Percentiles rank a stretch among this genome's conserved stretches.
Evolutionary conservation across 352 stramenopile species (phyloP).

Genomic region (Phytophthora idaei): DNA sequence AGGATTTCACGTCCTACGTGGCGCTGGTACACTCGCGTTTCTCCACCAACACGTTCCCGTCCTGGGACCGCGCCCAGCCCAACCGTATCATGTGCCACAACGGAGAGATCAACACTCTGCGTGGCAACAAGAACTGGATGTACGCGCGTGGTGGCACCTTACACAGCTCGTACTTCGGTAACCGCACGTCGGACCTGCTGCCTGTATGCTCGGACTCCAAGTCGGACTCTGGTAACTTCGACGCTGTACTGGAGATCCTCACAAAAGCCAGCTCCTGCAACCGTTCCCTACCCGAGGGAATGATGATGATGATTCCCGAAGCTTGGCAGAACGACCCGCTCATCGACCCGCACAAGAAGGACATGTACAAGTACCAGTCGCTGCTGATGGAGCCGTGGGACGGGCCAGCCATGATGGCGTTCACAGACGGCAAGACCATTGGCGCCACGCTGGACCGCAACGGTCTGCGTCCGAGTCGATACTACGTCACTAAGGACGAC

Average conservation of each 20-base stretch:
- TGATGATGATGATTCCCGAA: constrained; percentile 99
- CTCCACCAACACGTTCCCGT: constrained; percentile 98
- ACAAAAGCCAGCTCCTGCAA: constrained; percentile 91
- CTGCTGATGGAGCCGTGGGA: constrained; percentile 98
- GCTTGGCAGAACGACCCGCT: constrained; percentile 96
- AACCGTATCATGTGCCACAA: constrained; percentile 99
- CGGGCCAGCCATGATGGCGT: constrained; percentile 97
- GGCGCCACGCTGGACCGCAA: constrained; percentile 97
- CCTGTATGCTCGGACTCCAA: constrained; percentile 95
- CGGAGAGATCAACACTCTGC: constrained; percentile 98
- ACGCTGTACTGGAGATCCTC: constrained; percentile 94
- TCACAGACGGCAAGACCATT: constrained; percentile 96
- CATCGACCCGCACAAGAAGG: constrained; percentile 92
- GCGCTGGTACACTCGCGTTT: constrained; percentile 97
- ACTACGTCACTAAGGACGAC: constrained; percentile 97
- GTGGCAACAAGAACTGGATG: constrained; percentile 99
- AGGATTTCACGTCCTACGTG: constrained; percentile 93
- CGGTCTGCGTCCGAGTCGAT: constrained; percentile 94
- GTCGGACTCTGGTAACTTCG: constrained; percentile 97
- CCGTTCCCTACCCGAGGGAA: constrained; percentile 92
- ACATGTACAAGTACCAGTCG: constrained; percentile 98
- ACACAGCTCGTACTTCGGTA: constrained; percentile 91
- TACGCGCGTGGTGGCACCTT: constrained; percentile 92
- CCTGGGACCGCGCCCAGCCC: constrained; percentile 95
- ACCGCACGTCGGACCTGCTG: constrained; percentile 92